Evolutionary conservation across 441 rosid species (phyloP).

Genomic region (Populus hybrid): DNA sequence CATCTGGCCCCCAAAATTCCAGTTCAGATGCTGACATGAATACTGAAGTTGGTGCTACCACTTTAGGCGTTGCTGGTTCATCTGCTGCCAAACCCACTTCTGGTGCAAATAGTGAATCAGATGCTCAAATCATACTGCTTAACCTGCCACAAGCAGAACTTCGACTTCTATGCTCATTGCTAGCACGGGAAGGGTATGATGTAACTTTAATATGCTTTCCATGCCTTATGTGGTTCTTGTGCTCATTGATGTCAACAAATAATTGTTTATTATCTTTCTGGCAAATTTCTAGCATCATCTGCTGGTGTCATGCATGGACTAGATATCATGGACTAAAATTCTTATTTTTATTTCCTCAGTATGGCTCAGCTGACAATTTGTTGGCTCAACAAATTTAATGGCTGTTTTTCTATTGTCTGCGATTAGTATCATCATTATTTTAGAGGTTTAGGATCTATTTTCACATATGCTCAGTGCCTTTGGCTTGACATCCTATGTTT

Average conservation of each 20-base stretch:
- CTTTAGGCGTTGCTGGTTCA: constrained; percentile 42
- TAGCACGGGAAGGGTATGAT: constrained; percentile 92
- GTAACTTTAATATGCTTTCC: background rate
- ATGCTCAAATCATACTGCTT: constrained; percentile 52
- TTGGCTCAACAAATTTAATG: background rate
- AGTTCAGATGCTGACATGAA: constrained; percentile 41
- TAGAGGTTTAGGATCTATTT: background rate
- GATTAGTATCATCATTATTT: background rate
- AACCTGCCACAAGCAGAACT: constrained; percentile 87
- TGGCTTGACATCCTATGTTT: constrained; percentile 21
- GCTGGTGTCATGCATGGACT: background rate
- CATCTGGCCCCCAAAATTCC: constrained; percentile 37
- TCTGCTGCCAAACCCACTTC: constrained; percentile 45
- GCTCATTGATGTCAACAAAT: background rate
- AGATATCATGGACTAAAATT: background rate
- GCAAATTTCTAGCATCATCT: background rate
- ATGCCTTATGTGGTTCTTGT: background rate
- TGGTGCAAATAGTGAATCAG: constrained; percentile 50
- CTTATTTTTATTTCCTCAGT: background rate
- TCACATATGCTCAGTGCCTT: background rate
- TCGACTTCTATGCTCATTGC: constrained; percentile 86
- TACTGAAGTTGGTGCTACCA: constrained; percentile 36
- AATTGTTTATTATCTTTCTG: background rate
- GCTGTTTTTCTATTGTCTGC: background rate
- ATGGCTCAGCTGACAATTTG: background rate